Conservation (phyloP, 805 yeast species). For the Suhomyces sp. region DNA sequence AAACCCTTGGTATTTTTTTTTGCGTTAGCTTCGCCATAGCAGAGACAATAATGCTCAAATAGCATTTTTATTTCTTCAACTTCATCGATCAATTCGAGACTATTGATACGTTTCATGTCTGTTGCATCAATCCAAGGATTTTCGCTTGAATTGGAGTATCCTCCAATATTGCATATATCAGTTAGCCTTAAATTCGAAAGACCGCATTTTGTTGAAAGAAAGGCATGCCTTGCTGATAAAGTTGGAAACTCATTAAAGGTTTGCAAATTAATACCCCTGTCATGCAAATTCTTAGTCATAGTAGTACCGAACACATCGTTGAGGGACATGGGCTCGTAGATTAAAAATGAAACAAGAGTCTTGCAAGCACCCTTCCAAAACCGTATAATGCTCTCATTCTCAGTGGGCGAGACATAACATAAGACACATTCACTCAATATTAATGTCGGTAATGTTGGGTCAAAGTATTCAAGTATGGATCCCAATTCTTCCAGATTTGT, state of each 20-base stretch:
- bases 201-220: constrained; percentile 21
- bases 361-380: constrained; percentile 37
- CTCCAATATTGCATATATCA: constrained; percentile 46
- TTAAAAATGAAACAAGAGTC: constrained; percentile 30
- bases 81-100: constrained; percentile 70
- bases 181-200: constrained; percentile 39
- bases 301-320: constrained; percentile 64
- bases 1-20: constrained; percentile 1
- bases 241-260: constrained; percentile 55
- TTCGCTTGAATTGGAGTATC: constrained; percentile 27
- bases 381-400: constrained; percentile 44
- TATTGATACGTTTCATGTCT: constrained; percentile 46
- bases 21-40: constrained; percentile 24
- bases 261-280: constrained; percentile 62
- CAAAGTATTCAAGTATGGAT: constrained; percentile 21
- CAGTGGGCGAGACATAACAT: constrained; percentile 60
- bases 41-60: constrained; percentile 59
- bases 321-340: constrained; percentile 73
- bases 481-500: constrained; percentile 1
- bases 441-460: constrained; percentile 51
- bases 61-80: constrained; percentile 66
- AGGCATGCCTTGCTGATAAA: constrained; percentile 24
- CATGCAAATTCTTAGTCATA: constrained; percentile 60
- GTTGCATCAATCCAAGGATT: constrained; percentile 42
- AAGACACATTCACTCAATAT: constrained; percentile 74